Evolutionary conservation across 2,329 filamentous ascomycete genomes (phyloP).

Genomic region (Penicillium decumbens): DNA sequence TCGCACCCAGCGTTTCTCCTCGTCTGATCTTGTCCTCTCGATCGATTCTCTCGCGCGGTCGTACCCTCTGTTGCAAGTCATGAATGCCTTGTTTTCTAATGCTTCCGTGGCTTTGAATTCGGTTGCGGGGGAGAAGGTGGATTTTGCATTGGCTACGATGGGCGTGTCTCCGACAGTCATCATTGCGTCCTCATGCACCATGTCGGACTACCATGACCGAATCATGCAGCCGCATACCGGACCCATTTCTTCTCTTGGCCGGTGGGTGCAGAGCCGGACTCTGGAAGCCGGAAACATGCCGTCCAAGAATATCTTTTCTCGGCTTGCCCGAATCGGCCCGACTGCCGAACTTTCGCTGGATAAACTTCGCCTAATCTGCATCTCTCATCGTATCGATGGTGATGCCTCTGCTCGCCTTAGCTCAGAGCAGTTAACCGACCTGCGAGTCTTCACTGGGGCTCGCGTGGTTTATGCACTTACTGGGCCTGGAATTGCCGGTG

Average conservation of each 20-base stretch:
- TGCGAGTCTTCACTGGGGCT: constrained; percentile 74
- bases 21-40: constrained; percentile 76
- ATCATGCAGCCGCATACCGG: constrained; percentile 58
- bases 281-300: constrained; percentile 73
- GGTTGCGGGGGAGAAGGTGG: constrained; percentile 67
- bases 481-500: constrained; percentile 76
- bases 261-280: constrained; percentile 66
- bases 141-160: constrained; percentile 68
- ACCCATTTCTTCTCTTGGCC: constrained; percentile 61
- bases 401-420: constrained; percentile 60
- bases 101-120: constrained; percentile 84
- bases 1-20: constrained; percentile 64
- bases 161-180: constrained; percentile 77
- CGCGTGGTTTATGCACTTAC: constrained; percentile 82
- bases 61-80: constrained; percentile 72
- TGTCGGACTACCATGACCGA: constrained; percentile 63
- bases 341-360: constrained; percentile 48
- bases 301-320: constrained; percentile 56
- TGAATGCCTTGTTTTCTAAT: constrained; percentile 79
- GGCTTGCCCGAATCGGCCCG: constrained; percentile 35
- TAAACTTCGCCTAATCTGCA: constrained; percentile 75
- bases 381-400: constrained; percentile 66
- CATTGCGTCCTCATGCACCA: constrained; percentile 68
- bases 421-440: constrained; percentile 67
- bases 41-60: constrained; percentile 75